Evolutionary conservation across 352 stramenopile species (phyloP).

Genomic region (Phytophthora megakarya): DNA sequence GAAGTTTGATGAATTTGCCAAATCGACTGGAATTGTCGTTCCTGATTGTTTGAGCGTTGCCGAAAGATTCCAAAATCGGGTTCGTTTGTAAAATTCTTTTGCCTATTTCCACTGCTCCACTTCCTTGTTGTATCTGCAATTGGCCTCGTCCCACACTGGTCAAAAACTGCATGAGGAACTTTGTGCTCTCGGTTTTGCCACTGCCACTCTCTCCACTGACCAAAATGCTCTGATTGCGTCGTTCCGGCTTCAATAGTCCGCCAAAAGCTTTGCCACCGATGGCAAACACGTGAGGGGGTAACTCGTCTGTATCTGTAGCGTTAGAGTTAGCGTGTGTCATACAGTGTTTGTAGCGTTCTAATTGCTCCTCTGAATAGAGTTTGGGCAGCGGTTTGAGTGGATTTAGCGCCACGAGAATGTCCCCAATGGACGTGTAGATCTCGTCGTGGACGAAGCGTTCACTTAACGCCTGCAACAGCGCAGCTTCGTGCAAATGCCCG

Average conservation of each 20-base stretch:
- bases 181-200: conserved; percentile 96
- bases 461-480: conserved; percentile 78
- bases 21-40: conserved; percentile 97
- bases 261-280: conserved; percentile 89
- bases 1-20: conserved; percentile 96
- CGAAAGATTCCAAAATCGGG: conserved; percentile 97
- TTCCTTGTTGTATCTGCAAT: conserved; percentile 17
- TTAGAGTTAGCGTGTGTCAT: conserved; percentile 39
- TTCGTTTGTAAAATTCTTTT: conserved; percentile 95
- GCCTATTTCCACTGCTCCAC: conserved; percentile 74
- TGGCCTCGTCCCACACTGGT: conserved; percentile 81
- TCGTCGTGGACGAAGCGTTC: conserved; percentile 74
- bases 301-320: conserved; percentile 5
- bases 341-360: conserved; percentile 70
- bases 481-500: conserved; percentile 85
- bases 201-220: conserved; percentile 93
- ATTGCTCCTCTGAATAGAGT: conserved; percentile 61
- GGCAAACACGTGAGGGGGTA: conserved; percentile 90
- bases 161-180: conserved; percentile 97
- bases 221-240: conserved; percentile 92
- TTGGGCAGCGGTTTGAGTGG: conserved; percentile 71
- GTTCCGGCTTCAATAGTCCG: conserved; percentile 57
- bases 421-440: conserved; percentile 90
- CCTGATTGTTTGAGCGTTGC: conserved; percentile 95
- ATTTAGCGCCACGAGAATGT: conserved; percentile 87